Conservation (phyloP, 202 grass and related monocot genomes). For the Carex sylvatica region DNA sequence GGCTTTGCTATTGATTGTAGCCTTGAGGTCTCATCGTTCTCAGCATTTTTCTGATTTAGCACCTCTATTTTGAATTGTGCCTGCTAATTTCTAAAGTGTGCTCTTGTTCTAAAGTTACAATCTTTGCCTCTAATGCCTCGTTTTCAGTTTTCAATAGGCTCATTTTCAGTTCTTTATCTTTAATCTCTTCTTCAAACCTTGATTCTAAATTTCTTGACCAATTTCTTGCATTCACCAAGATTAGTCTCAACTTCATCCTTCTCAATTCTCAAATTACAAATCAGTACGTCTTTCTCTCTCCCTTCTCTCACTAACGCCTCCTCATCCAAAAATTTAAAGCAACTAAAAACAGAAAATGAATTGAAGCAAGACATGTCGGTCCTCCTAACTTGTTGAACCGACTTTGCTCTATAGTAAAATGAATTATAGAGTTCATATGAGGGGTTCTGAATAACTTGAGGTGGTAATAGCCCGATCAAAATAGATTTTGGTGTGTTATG, state of each 20-base stretch:
- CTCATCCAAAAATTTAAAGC: too few species aligned
- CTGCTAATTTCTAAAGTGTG: conserved; percentile 12
- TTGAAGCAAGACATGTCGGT: too few species aligned
- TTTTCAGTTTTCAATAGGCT: conserved; percentile 17
- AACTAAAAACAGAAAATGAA: too few species aligned
- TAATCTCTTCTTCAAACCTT: conserved; percentile 26
- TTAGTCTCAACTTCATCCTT: not conserved
- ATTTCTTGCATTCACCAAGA: conserved; percentile 18
- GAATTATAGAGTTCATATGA: too few species aligned
- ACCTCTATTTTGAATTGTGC: conserved; percentile 41
- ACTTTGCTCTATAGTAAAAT: too few species aligned
- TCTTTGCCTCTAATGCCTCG: conserved; percentile 4
- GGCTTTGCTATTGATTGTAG: conserved; percentile 30
- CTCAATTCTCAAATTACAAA: conserved; percentile 30
- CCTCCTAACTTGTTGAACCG: too few species aligned
- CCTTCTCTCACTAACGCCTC: not conserved
- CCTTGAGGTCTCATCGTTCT: conserved; percentile 42
- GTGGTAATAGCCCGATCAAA: too few species aligned
- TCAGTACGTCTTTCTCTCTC: conserved; percentile 19
- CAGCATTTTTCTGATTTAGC: conserved; percentile 35
- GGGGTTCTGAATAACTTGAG: too few species aligned
- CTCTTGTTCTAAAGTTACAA: not conserved
- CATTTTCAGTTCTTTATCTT: conserved; percentile 20
- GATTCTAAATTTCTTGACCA: conserved; percentile 18
- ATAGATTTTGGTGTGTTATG: too few species aligned